These are phyloP conservation scores for Scenedesmus sp. DNA, from an alignment of 163 green algal species.

Conservation along the genomic window DNA sequence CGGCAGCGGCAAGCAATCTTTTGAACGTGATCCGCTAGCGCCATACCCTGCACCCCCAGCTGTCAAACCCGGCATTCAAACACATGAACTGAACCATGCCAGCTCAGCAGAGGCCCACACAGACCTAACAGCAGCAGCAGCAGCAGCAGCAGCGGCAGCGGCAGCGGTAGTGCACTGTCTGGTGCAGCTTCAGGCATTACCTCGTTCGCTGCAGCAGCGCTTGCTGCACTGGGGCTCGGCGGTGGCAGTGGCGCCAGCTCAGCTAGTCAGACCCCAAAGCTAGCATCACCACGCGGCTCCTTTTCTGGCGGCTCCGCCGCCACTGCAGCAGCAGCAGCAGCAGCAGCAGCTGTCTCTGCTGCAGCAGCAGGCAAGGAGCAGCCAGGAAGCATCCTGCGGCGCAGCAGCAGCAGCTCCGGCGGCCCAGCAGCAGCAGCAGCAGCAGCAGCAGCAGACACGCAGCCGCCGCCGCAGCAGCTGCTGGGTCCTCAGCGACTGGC, in stretches of 20 bases:
- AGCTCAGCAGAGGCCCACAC: conserved; percentile 14
- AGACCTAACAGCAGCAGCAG: conserved; percentile 16
- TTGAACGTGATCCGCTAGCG: background rate
- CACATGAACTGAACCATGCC: conserved; percentile 38
- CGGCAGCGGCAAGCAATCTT: conserved; percentile 2
- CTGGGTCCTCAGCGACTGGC: background rate
- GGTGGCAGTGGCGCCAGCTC: conserved; percentile 26
- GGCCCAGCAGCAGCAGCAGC: conserved; percentile 6
- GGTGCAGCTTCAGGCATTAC: conserved; percentile 5
- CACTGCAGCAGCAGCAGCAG: conserved; percentile 27
- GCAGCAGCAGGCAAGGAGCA: background rate
- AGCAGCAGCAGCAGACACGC: background rate
- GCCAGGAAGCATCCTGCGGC: background rate
- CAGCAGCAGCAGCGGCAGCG: background rate
- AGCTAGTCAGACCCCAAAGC: background rate
- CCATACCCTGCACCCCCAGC: conserved; percentile 28
- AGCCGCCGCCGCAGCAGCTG: conserved; percentile 22
- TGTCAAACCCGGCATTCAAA: background rate
- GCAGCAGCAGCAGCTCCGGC: background rate
- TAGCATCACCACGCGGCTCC: conserved; percentile 4
- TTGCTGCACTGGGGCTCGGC: conserved; percentile 36
- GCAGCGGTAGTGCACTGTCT: background rate
- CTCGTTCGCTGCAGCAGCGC: conserved; percentile 38
- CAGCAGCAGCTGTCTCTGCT: background rate
- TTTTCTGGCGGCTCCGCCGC: background rate